Evolutionary conservation across 2,329 filamentous ascomycete species (phyloP).

Genomic region (Hymenoscyphus albidus): DNA sequence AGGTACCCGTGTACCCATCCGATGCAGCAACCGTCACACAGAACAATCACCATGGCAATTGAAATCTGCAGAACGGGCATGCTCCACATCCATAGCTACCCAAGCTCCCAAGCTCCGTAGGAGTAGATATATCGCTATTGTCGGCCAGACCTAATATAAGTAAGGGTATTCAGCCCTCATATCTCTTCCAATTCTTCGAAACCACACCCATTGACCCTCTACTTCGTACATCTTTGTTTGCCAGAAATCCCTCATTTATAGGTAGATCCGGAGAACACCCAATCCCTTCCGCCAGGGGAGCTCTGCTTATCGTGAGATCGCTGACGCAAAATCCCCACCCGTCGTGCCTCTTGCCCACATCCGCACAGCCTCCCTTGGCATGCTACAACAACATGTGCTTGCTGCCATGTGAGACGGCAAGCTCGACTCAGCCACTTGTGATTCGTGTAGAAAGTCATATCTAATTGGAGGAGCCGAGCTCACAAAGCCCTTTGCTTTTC

Average conservation of each 20-base stretch:
- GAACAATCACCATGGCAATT: too few relatives aligned
- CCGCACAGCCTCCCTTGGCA: conserved; percentile 11
- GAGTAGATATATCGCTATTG: too few relatives aligned
- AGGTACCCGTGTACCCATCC: not conserved
- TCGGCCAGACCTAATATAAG: too few relatives aligned
- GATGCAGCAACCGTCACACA: too few relatives aligned
- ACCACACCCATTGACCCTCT: too few relatives aligned
- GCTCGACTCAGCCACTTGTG: conserved; percentile 1
- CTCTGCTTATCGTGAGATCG: not conserved
- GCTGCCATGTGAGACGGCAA: not conserved
- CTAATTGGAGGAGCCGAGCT: not conserved
- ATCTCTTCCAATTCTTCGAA: too few relatives aligned
- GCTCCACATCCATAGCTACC: too few relatives aligned
- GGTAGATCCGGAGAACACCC: not conserved
- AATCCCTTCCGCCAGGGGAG: not conserved
- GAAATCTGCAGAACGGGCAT: too few relatives aligned
- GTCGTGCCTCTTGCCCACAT: not conserved
- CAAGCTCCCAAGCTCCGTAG: too few relatives aligned
- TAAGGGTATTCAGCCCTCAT: too few relatives aligned
- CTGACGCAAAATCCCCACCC: not conserved
- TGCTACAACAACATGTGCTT: not conserved
- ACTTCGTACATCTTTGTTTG: not conserved
- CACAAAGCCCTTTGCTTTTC: not conserved
- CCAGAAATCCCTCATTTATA: not conserved
- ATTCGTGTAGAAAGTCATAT: not conserved